These are phyloP conservation scores for Naganishia vaughanmartiniae DNA, from an alignment of 768 basidiomycete genomes.

Conservation along the genomic window DNA sequence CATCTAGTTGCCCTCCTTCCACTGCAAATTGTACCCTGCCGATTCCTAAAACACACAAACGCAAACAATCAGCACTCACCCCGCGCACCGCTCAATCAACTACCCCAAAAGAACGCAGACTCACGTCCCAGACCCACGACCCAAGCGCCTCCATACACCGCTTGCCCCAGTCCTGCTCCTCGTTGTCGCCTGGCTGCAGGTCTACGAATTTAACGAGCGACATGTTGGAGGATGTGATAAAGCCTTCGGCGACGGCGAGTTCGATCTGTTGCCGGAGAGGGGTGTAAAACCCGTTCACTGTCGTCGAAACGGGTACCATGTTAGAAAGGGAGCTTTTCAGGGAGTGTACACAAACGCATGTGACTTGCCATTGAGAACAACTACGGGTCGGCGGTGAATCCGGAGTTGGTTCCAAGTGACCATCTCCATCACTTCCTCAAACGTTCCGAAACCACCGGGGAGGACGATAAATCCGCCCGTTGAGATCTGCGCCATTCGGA, in stretches of 20 bases:
- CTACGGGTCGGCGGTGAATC: conserved; percentile 62
- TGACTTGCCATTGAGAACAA: conserved; percentile 66
- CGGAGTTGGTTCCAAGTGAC: conserved; percentile 81
- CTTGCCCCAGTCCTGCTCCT: conserved; percentile 45
- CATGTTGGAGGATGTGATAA: conserved; percentile 66
- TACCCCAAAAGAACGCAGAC: conserved; percentile 22
- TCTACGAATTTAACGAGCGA: conserved; percentile 72
- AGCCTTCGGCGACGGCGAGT: conserved; percentile 66
- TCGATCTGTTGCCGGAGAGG: conserved; percentile 74
- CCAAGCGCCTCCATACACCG: conserved; percentile 44
- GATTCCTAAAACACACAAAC: conserved; percentile 14
- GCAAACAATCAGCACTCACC: background rate
- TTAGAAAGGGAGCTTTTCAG: background rate
- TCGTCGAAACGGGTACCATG: background rate
- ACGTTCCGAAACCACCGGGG: conserved; percentile 91
- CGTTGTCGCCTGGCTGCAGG: conserved; percentile 38
- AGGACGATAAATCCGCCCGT: conserved; percentile 76
- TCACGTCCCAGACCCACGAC: conserved; percentile 42
- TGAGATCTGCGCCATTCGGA: conserved; percentile 79
- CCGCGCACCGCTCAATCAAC: background rate
- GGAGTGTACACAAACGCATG: background rate
- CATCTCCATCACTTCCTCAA: conserved; percentile 91
- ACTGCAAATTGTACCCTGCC: conserved; percentile 28
- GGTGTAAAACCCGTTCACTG: conserved; percentile 73
- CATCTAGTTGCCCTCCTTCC: conserved; percentile 6